These are phyloP conservation scores for Ganoderma sp. DNA, from an alignment of 1,284 basidiomycete species.

Conservation along the genomic window DNA sequence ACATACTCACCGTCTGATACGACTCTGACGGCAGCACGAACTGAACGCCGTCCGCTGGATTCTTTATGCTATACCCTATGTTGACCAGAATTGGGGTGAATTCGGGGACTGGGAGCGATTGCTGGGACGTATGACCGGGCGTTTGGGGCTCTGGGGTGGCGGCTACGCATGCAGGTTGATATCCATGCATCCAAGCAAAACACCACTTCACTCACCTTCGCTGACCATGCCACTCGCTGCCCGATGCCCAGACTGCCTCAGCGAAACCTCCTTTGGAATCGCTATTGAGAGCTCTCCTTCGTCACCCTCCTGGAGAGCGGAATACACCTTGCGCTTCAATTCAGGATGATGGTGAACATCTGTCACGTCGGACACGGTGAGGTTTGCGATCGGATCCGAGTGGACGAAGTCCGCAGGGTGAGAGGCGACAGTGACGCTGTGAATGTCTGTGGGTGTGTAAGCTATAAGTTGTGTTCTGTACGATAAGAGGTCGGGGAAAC, in stretches of 20 bases:
- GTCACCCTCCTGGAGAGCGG: slow-evolving; percentile 87
- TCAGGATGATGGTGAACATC: slow-evolving; percentile 93
- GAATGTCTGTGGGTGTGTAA: slow-evolving; percentile 59
- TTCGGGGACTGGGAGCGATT: slow-evolving; percentile 58
- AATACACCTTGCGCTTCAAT: slow-evolving; percentile 91
- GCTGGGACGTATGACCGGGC: slow-evolving; percentile 55
- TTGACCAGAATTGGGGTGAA: slow-evolving; percentile 80
- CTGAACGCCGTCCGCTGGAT: slow-evolving; percentile 87
- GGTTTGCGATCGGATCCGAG: slow-evolving; percentile 75
- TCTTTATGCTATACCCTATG: slow-evolving; percentile 80
- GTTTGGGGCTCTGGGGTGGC: slow-evolving; percentile 81
- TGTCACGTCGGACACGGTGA: slow-evolving; percentile 71
- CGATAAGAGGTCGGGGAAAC: background rate
- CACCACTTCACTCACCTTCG: slow-evolving; percentile 49
- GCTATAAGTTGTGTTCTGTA: slow-evolving; percentile 17
- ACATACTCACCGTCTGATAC: slow-evolving; percentile 78
- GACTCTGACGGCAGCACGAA: slow-evolving; percentile 82
- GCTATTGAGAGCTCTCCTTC: slow-evolving; percentile 94
- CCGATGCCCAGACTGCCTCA: slow-evolving; percentile 63
- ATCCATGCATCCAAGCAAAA: background rate
- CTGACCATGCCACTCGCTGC: slow-evolving; percentile 47
- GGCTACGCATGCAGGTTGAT: slow-evolving; percentile 45
- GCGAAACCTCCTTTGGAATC: slow-evolving; percentile 80
- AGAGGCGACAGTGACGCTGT: slow-evolving; percentile 73
- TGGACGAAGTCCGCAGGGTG: slow-evolving; percentile 77